These are phyloP conservation scores for Microbotryum lychnidis-dioicae DNA, from an alignment of 1,284 basidiomycete species.

Conservation along the genomic window DNA sequence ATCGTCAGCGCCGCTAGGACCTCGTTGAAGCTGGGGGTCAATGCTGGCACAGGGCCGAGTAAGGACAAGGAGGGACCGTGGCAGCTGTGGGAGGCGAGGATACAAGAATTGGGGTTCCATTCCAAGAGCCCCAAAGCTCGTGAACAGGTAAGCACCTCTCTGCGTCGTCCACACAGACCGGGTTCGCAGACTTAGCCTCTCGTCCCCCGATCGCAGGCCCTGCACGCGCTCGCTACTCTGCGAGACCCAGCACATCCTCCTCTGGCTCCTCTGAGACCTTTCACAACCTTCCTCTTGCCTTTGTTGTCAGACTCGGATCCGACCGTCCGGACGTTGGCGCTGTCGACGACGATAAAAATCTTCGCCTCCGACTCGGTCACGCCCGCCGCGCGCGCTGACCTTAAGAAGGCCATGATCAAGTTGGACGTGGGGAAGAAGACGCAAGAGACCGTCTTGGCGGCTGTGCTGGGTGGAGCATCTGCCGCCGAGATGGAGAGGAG, in stretches of 20 bases:
- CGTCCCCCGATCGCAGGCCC: constrained; percentile 3
- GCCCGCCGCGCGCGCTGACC: constrained; percentile 76
- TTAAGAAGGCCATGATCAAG: constrained; percentile 83
- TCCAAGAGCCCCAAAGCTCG: constrained; percentile 51
- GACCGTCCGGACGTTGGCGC: constrained; percentile 76
- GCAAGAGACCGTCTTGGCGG: constrained; percentile 44
- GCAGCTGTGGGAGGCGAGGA: constrained; percentile 65
- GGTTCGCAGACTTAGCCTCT: too few relatives aligned
- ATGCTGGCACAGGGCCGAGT: constrained; percentile 43
- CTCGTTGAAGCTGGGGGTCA: constrained; percentile 50
- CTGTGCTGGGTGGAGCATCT: constrained; percentile 38
- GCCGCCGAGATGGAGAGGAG: background rate
- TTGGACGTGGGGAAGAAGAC: constrained; percentile 80
- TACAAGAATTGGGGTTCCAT: constrained; percentile 67
- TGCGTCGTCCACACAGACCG: too few relatives aligned
- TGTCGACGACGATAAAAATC: constrained; percentile 68
- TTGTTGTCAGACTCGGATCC: constrained; percentile 83
- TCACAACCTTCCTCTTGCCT: constrained; percentile 70
- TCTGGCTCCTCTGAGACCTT: constrained; percentile 73
- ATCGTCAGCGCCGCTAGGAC: constrained; percentile 44
- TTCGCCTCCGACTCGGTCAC: constrained; percentile 73
- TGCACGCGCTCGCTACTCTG: constrained; percentile 12
- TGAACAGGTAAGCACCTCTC: constrained; percentile 55
- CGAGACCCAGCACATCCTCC: constrained; percentile 48
- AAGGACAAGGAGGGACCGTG: constrained; percentile 56